phyloP scores from a whole-genome alignment of 495 filamentous ascomycete genomes.

The Xylaria scruposa region DNA sequence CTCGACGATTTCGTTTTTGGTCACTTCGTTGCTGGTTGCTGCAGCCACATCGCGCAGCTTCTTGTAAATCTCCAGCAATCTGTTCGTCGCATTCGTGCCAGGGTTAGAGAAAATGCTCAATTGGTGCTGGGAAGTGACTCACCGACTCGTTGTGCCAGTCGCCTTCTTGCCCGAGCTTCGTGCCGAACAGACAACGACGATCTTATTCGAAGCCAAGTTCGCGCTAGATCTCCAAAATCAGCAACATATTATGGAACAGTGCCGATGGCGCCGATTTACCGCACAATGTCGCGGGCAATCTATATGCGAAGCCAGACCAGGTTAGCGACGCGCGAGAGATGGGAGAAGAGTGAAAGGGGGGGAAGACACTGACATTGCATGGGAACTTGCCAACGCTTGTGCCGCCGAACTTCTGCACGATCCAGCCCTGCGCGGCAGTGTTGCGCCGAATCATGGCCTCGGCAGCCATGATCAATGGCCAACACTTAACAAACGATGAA shows the following conservation, averaged over 20 bases:
- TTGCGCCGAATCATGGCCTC: conserved; percentile 41
- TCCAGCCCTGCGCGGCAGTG: conserved; percentile 58
- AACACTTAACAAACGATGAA: conserved; percentile 1
- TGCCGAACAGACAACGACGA: conserved; percentile 93
- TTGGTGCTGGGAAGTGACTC: conserved; percentile 49
- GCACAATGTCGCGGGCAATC: conserved; percentile 77
- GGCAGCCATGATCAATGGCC: conserved; percentile 29
- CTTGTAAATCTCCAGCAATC: conserved; percentile 62
- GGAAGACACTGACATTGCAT: conserved; percentile 40
- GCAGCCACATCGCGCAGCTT: conserved; percentile 73
- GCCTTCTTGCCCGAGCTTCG: conserved; percentile 87
- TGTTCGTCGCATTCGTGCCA: conserved; percentile 30
- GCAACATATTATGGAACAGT: conserved; percentile 3
- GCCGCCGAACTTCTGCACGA: conserved; percentile 88
- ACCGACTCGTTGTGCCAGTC: conserved; percentile 94
- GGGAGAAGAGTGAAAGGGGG: conserved; percentile 8
- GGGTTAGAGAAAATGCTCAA: conserved; percentile 28
- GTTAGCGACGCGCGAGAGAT: conserved; percentile 21
- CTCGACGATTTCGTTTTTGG: conserved; percentile 70
- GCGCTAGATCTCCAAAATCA: conserved; percentile 56
- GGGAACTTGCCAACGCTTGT: conserved; percentile 63
- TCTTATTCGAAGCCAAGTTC: conserved; percentile 67
- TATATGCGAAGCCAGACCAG: conserved; percentile 40
- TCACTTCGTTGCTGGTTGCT: conserved; percentile 65
- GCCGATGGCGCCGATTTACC: conserved; percentile 55